Percentiles rank a stretch among this genome's conserved stretches.
Evolutionary conservation across 352 stramenopile species (phyloP).

Genomic region (Aphanomyces stellatus): DNA sequence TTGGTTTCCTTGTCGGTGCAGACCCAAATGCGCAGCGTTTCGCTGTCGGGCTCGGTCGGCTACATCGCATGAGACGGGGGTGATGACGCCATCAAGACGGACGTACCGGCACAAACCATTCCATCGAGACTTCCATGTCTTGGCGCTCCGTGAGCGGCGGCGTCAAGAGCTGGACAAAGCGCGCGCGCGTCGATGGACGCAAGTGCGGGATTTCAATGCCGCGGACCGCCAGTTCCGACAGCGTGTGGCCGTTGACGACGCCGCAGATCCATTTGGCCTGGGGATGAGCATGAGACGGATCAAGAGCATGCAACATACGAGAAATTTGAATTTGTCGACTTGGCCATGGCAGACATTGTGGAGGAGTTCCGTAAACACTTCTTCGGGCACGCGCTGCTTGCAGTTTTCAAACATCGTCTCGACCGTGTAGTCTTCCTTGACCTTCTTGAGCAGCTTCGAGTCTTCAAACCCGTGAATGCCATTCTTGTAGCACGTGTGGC

Average conservation of each 20-base stretch:
- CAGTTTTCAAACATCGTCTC: slow-evolving; percentile 63
- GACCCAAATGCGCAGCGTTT: slow-evolving; percentile 83
- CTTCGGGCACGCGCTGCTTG: slow-evolving; percentile 67
- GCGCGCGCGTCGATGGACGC: slow-evolving; percentile 55
- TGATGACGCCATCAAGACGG: neutral
- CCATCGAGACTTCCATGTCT: slow-evolving; percentile 81
- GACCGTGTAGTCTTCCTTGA: slow-evolving; percentile 76
- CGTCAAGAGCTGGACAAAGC: slow-evolving; percentile 67
- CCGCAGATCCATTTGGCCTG: slow-evolving; percentile 73
- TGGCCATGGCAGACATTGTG: slow-evolving; percentile 78
- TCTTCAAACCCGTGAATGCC: slow-evolving; percentile 80
- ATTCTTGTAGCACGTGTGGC: slow-evolving; percentile 74
- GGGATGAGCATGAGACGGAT: neutral
- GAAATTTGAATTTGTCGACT: slow-evolving; percentile 84
- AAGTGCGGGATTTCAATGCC: slow-evolving; percentile 81
- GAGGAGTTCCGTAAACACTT: slow-evolving; percentile 74
- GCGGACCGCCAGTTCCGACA: slow-evolving; percentile 58
- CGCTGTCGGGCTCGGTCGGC: slow-evolving; percentile 12
- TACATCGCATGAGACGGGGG: slow-evolving; percentile 19
- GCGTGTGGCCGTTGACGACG: slow-evolving; percentile 60
- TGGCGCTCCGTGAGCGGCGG: slow-evolving; percentile 70
- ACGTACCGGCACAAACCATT: slow-evolving; percentile 77
- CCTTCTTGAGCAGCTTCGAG: slow-evolving; percentile 57
- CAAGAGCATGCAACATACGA: slow-evolving; percentile 25
- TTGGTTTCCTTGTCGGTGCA: slow-evolving; percentile 81